Percentiles rank a stretch among this genome's conserved stretches.
Conservation (phyloP, 2,329 filamentous ascomycete genomes). For the Cladophialophora yegresii region DNA sequence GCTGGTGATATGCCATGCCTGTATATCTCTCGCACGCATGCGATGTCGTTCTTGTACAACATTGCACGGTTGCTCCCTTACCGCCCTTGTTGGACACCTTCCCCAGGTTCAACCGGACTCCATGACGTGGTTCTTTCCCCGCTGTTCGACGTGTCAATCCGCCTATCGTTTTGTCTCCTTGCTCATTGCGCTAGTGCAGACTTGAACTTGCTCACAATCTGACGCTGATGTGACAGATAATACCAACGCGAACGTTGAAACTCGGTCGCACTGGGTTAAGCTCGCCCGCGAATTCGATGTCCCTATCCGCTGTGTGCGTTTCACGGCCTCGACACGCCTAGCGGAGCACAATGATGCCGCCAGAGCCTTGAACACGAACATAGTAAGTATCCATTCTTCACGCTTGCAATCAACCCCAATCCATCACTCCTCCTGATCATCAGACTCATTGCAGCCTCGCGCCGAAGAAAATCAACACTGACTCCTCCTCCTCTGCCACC, state of each 20-base stretch:
- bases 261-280: constrained; percentile 74
- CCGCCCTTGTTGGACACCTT: neutral
- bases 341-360: constrained; percentile 87
- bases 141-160: constrained; percentile 13
- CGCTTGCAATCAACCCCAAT: neutral
- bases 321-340: constrained; percentile 70
- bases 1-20: constrained; percentile 9
- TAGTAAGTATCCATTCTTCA: constrained; percentile 38
- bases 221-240: constrained; percentile 64
- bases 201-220: constrained; percentile 13
- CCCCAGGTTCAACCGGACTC: constrained; percentile 12
- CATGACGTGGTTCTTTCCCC: constrained; percentile 1
- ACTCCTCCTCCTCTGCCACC: constrained; percentile 9
- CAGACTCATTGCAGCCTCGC: neutral
- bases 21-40: neutral
- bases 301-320: constrained; percentile 81
- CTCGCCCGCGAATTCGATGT: constrained; percentile 70
- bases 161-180: neutral
- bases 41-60: constrained; percentile 6
- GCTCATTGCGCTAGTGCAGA: neutral
- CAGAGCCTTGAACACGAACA: constrained; percentile 61
- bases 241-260: constrained; percentile 84
- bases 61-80: neutral
- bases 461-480: constrained; percentile 20
- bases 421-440: neutral